Percentiles rank a stretch among this genome's conserved stretches.
Evolutionary conservation across 2,329 filamentous ascomycete genomes (phyloP).

Genomic region (Tolypocladium paradoxum): DNA sequence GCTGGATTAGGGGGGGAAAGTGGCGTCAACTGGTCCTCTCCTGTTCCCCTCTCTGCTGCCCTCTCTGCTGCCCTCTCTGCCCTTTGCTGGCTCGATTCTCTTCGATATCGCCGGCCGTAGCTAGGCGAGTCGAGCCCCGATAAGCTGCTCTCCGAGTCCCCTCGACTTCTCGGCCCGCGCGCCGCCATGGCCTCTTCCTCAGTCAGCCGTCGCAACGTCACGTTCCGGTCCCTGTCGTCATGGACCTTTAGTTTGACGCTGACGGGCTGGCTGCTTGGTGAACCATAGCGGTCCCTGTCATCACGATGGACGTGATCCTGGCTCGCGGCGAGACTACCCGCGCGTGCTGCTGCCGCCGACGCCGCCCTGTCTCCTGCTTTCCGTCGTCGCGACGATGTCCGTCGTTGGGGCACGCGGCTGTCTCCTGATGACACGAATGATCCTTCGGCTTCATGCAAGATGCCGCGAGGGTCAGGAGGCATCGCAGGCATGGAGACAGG

Average conservation of each 20-base stretch:
- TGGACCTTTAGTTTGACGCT: constrained; percentile 51
- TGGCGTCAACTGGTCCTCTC: constrained; percentile 26
- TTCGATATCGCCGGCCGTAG: constrained; percentile 36
- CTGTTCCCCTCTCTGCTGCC: constrained; percentile 21
- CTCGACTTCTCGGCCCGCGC: constrained; percentile 28
- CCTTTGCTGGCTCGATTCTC: constrained; percentile 33
- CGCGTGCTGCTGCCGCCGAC: constrained; percentile 35
- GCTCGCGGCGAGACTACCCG: constrained; percentile 32
- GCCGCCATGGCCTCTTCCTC: constrained; percentile 44
- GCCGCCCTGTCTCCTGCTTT: constrained; percentile 34
- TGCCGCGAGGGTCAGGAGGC: constrained; percentile 40
- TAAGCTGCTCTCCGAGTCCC: constrained; percentile 43
- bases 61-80: background rate
- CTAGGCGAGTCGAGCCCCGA: constrained; percentile 45
- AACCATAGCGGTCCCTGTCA: constrained; percentile 27
- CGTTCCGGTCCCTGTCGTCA: constrained; percentile 48
- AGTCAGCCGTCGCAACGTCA: constrained; percentile 50
- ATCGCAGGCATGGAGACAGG: constrained; percentile 41
- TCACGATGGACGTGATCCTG: constrained; percentile 27
- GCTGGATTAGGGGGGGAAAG: constrained; percentile 46
- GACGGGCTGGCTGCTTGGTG: constrained; percentile 34
- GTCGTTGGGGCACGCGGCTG: constrained; percentile 26
- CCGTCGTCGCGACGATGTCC: constrained; percentile 35
- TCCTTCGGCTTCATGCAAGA: constrained; percentile 19
- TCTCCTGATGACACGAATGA: constrained; percentile 18